Evolutionary conservation across 1,284 basidiomycete genomes (phyloP), one percentile per base, ranked within the genome.

Genomic region (Tilletia horrida): DNA sequence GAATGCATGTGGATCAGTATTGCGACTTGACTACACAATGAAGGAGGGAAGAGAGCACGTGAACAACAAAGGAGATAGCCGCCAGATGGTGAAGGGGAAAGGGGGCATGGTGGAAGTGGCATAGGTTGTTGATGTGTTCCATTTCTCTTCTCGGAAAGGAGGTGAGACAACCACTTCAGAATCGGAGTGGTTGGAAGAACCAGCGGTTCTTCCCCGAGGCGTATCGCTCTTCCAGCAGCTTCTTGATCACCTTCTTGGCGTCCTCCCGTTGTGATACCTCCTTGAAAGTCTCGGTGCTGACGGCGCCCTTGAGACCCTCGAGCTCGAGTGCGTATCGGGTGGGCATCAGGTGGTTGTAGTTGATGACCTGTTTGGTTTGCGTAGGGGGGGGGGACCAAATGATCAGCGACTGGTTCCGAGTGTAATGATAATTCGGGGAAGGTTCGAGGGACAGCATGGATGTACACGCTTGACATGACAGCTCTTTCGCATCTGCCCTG

Each of bases 321-420:
- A 81, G 76, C 75, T 81, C 80, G 66, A 81, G 77, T 47, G 78
- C 76, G 76, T 81, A 81, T 62, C 80, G 80, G 52, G 80, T 81
- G 62, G 80, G 80, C 76, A 81, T 79, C n/a, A 81, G 73, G 77
- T 81, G 80, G 76, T 80, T 80, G 79, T 79, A 79, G 71, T 80
- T 81, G 78, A 80, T 79, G 66, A 76, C 75, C 70, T 71, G 71
- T 48, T 40, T 40, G 6, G 35, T 6, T 40, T 40, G 35, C 35
- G 11, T 16, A 25, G 23, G 13, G 18, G 50, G 7, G 21, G 23
- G 21, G 50, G 35, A n/a, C n/a, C n/a, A n/a, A n/a, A n/a, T n/a
- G n/a, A n/a, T n/a, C n/a, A n/a, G n/a, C n/a, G n/a, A n/a, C n/a
- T n/a, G n/a, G n/a, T n/a, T n/a, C n/a, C n/a, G n/a, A n/a, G n/a